Conservation (phyloP, 2,329 filamentous ascomycete genomes). For the Talaromyces sp. region DNA sequence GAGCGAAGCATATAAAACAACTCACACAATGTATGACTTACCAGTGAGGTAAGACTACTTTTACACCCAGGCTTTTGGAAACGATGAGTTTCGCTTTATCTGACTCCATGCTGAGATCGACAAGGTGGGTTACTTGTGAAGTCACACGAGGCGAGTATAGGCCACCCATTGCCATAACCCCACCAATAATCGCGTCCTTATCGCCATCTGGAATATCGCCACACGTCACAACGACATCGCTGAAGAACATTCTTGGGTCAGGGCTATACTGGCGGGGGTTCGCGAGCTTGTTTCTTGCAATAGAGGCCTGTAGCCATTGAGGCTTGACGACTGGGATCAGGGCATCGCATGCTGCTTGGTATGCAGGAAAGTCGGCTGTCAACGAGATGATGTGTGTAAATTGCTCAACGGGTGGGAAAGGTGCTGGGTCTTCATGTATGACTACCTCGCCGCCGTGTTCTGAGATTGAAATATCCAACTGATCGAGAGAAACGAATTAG, state of each 20-base stretch:
- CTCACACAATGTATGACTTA: slow-evolving; percentile 34
- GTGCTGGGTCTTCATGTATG: slow-evolving; percentile 37
- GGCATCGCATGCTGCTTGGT: slow-evolving; percentile 66
- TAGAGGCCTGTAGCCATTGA: slow-evolving; percentile 71
- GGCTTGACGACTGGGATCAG: slow-evolving; percentile 83
- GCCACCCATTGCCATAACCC: slow-evolving; percentile 84
- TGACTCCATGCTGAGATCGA: slow-evolving; percentile 72
- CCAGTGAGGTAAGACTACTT: slow-evolving; percentile 92
- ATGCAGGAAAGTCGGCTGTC: slow-evolving; percentile 89
- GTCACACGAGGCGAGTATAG: slow-evolving; percentile 69
- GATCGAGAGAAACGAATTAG: background rate
- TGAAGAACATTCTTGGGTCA: slow-evolving; percentile 86
- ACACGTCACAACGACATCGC: slow-evolving; percentile 75
- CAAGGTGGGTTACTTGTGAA: slow-evolving; percentile 79
- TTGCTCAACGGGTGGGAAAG: slow-evolving; percentile 40
- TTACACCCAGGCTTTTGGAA: slow-evolving; percentile 65
- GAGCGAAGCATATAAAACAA: background rate
- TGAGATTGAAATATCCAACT: slow-evolving; percentile 48
- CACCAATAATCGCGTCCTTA: slow-evolving; percentile 87
- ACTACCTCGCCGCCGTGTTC: slow-evolving; percentile 49
- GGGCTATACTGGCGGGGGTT: slow-evolving; percentile 84
- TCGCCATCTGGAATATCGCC: slow-evolving; percentile 81
- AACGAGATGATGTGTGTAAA: slow-evolving; percentile 67
- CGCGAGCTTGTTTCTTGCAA: slow-evolving; percentile 66
- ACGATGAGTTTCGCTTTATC: slow-evolving; percentile 59